Conservation (phyloP, 305 asterid species). For the Solanum hybrid region DNA sequence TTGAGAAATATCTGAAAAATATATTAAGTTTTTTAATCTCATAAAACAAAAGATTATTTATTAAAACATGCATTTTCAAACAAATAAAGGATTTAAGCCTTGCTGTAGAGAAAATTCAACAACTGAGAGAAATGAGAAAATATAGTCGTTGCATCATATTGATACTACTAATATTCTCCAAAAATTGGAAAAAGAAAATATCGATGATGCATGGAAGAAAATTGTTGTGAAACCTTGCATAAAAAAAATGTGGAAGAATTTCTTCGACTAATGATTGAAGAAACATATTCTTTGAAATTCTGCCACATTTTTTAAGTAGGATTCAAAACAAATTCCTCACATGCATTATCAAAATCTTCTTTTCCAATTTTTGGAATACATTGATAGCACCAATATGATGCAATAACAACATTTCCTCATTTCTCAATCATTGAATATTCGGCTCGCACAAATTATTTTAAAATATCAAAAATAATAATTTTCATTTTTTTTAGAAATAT, state of each 20-base stretch:
- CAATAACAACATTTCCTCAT: neutral
- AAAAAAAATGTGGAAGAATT: neutral
- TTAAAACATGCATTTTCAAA: neutral
- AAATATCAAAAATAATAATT: too few relatives aligned
- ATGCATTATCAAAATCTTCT: neutral
- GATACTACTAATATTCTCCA: neutral
- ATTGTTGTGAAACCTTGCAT: neutral
- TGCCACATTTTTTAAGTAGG: neutral
- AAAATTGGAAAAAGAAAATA: too few relatives aligned
- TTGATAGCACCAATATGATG: neutral
- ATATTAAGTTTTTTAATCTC: neutral
- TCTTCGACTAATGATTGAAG: neutral
- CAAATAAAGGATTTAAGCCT: neutral
- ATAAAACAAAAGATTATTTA: neutral
- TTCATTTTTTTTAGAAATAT: neutral
- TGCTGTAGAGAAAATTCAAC: neutral
- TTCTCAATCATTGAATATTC: too few relatives aligned
- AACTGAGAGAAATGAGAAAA: neutral
- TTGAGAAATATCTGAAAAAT: too few relatives aligned
- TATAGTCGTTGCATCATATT: neutral
- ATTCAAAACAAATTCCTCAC: neutral
- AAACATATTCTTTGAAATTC: too few relatives aligned
- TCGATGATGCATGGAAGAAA: neutral
- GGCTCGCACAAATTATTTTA: neutral
- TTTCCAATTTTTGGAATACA: too few relatives aligned